Conservation (phyloP, 2,329 filamentous ascomycete genomes). For the Penicillium polonicum region DNA sequence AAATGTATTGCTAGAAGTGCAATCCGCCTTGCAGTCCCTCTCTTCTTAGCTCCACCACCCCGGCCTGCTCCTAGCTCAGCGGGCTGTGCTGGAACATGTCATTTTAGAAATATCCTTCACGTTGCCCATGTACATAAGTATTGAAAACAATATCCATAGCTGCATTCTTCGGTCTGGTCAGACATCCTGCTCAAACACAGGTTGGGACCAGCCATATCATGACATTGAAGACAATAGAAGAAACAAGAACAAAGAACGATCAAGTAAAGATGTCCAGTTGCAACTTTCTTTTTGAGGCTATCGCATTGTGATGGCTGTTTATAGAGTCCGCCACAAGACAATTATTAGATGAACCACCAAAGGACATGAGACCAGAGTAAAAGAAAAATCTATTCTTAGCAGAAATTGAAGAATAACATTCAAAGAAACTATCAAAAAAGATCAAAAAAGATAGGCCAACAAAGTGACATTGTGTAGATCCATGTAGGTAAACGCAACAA, state of each 20-base stretch:
- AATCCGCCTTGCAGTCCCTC: not conserved
- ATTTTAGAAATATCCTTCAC: slow-evolving; percentile 9
- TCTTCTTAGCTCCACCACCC: not conserved
- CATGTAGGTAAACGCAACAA: not conserved
- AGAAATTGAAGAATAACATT: not conserved
- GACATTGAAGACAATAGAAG: not conserved
- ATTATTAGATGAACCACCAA: not conserved
- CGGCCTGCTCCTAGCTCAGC: slow-evolving; percentile 14
- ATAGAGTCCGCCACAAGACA: not conserved
- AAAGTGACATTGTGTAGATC: not conserved
- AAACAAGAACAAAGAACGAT: not conserved
- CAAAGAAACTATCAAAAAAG: not conserved
- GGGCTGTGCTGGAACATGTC: slow-evolving; percentile 14
- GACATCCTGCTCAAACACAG: not conserved
- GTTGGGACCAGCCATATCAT: not conserved
- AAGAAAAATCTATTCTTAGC: too few relatives aligned
- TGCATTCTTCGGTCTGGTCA: not conserved
- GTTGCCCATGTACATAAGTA: slow-evolving; percentile 23
- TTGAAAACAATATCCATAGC: slow-evolving; percentile 16
- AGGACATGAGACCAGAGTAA: not conserved
- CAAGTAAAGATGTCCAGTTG: not conserved
- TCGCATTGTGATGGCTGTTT: not conserved
- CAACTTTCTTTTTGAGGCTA: not conserved
- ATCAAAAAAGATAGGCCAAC: not conserved
- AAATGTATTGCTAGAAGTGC: not conserved